Base-by-base conservation (phyloP, 148 eudicot species). In the Nepenthes mirabilis region DNA sequence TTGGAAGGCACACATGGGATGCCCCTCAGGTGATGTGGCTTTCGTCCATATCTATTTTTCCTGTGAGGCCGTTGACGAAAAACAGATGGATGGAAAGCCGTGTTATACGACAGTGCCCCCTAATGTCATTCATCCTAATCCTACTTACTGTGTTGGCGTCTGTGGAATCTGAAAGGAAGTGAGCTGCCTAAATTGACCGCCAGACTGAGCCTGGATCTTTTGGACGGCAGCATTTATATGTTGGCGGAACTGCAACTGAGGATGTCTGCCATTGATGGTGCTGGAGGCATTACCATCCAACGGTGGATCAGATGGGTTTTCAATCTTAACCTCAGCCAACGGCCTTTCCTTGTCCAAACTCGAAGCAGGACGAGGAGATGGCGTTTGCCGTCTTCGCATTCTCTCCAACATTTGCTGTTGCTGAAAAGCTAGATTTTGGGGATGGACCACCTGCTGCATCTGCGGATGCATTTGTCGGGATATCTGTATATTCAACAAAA, bases 321-420 rank as follows among this genome's bases (percentile, higher is more conserved):
- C 99, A 61, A 80, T 63, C 85, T 93, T 93, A 52, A 93, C 99
- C 74, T 93, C 85, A 64, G 86, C 79, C 70, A 93, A 56, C 61
- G 99, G 80, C 52, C 91, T 83, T 48, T 75, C 82, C 52, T 83
- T 85, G 57, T 88, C 90, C 68, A 77, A 70, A 58, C 33, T 80
- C 79, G 74, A 72, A 32, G 58, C 72, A 55, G 91, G 83, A 37
- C 88, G 90, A 54, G 86, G 80, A 36, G 91, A 74, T 33, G 80
- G 14, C 62, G 66, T 77, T 60, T 75, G 86, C 33, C 79, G 81
- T 61, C 84, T 73, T 11, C 84, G 78, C 69, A 84, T 64, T 66
- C 79, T 80, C 43, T 68, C 65, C 73, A 71, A 58, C 59, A 83
- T 86, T 64, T 86, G 97, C 68, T 70, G 95, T 54, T 83, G 85